A percentile compares a stretch with the other conserved stretches of the same genome.
Evolutionary conservation across 1,139 yeast species (phyloP).

Genomic region (Kodamaea ohmeri): DNA sequence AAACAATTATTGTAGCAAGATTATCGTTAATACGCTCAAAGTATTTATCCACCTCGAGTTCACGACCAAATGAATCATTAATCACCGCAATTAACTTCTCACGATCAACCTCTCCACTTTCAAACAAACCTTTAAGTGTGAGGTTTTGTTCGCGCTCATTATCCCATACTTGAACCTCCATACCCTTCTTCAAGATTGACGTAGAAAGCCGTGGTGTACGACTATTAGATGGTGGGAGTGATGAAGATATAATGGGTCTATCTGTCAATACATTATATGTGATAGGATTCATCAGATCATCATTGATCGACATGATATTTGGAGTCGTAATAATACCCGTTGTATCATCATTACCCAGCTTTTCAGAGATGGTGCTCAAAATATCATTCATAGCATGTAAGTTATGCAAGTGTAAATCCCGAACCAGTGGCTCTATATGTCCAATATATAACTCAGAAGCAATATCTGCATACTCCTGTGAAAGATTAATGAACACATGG

Average conservation of each 20-base stretch:
- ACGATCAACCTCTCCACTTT: constrained; percentile 53
- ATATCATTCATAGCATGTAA: constrained; percentile 51
- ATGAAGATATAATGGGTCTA: constrained; percentile 87
- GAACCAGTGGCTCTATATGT: constrained; percentile 39
- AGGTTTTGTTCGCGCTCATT: constrained; percentile 19
- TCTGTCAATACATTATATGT: constrained; percentile 88
- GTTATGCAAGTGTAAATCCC: constrained; percentile 55
- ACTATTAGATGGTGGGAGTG: constrained; percentile 72
- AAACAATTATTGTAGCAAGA: constrained; percentile 74
- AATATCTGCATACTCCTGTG: constrained; percentile 75
- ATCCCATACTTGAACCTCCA: constrained; percentile 55
- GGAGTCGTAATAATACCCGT: constrained; percentile 47
- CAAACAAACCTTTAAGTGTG: constrained; percentile 44
- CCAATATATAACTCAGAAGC: constrained; percentile 60
- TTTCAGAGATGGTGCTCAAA: constrained; percentile 31
- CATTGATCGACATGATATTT: constrained; percentile 40
- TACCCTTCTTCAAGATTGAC: constrained; percentile 76
- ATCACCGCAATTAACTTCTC: constrained; percentile 56
- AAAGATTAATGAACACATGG: constrained; percentile 82
- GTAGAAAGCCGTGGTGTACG: constrained; percentile 70
- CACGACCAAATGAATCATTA: constrained; percentile 75
- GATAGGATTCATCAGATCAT: constrained; percentile 67
- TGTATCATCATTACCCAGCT: constrained; percentile 36
- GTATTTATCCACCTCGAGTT: constrained; percentile 64
- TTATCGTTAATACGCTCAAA: constrained; percentile 58